These are phyloP conservation scores for Elaphomyces granulatus DNA, from an alignment of 495 filamentous ascomycete genomes.

Conservation along the genomic window DNA sequence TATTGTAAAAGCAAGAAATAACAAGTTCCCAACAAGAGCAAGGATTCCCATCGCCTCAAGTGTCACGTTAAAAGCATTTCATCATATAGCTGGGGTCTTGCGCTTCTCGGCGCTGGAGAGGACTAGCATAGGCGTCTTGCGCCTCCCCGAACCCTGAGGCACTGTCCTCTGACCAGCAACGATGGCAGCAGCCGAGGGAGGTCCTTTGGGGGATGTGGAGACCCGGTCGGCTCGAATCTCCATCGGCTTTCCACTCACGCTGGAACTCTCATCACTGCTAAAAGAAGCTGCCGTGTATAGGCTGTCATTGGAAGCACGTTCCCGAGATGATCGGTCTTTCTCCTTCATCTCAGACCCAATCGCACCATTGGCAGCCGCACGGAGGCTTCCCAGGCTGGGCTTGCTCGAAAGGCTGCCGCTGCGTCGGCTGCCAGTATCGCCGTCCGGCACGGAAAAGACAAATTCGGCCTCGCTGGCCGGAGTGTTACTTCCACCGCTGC, in stretches of 20 bases:
- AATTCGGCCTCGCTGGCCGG: slow-evolving; percentile 82
- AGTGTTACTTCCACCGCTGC: slow-evolving; percentile 58
- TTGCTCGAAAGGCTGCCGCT: slow-evolving; percentile 67
- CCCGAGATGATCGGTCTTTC: slow-evolving; percentile 44
- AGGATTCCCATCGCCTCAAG: background rate
- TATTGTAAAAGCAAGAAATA: background rate
- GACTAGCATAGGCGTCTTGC: slow-evolving; percentile 75
- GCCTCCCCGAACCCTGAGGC: slow-evolving; percentile 42
- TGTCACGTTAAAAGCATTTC: background rate
- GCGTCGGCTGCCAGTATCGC: slow-evolving; percentile 63
- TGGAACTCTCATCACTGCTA: slow-evolving; percentile 48
- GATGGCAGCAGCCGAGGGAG: slow-evolving; percentile 33
- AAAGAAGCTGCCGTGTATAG: slow-evolving; percentile 33
- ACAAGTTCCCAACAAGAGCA: background rate
- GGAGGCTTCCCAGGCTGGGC: slow-evolving; percentile 64
- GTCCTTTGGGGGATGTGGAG: slow-evolving; percentile 19
- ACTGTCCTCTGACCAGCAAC: slow-evolving; percentile 33
- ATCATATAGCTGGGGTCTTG: slow-evolving; percentile 52
- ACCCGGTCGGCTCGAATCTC: slow-evolving; percentile 31
- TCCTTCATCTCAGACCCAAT: slow-evolving; percentile 72
- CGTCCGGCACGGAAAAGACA: slow-evolving; percentile 67
- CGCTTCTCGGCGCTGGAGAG: slow-evolving; percentile 84
- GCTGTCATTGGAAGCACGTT: slow-evolving; percentile 41
- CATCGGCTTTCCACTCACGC: slow-evolving; percentile 39
- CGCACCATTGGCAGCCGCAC: slow-evolving; percentile 63